Conservation (phyloP, 2,329 filamentous ascomycete species). For the Pseudopyricularia javanii region DNA sequence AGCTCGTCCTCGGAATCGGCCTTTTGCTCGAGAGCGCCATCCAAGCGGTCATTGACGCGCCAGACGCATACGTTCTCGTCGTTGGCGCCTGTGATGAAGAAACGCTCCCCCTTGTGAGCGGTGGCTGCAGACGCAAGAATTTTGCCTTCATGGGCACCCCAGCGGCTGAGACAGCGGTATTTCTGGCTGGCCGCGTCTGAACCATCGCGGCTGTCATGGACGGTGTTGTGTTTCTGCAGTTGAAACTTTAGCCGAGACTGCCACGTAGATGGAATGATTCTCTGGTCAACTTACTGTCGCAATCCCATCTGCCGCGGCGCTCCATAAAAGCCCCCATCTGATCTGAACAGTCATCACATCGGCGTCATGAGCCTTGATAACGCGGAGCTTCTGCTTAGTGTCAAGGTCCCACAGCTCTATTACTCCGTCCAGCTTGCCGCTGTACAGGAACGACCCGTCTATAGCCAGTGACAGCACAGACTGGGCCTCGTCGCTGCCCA, state of each 20-base stretch:
- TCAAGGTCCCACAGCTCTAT: constrained; percentile 96
- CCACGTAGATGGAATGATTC: background rate
- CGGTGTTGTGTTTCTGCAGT: constrained; percentile 51
- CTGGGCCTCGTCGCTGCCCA: constrained; percentile 49
- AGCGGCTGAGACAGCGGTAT: constrained; percentile 20
- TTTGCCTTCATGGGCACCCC: constrained; percentile 65
- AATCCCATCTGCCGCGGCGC: constrained; percentile 78
- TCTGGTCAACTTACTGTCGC: constrained; percentile 50
- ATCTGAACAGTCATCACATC: constrained; percentile 83
- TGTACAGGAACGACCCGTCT: constrained; percentile 86
- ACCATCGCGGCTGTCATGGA: constrained; percentile 47
- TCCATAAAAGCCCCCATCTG: constrained; percentile 75
- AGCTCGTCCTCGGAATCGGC: constrained; percentile 39
- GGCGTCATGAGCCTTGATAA: constrained; percentile 66
- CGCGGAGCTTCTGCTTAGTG: constrained; percentile 78
- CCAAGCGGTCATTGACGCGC: constrained; percentile 47
- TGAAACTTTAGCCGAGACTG: constrained; percentile 9
- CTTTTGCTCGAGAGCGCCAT: constrained; percentile 21
- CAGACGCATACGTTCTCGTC: constrained; percentile 84
- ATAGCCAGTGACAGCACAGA: constrained; percentile 68
- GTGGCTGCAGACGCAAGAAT: constrained; percentile 75
- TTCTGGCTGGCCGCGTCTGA: constrained; percentile 41
- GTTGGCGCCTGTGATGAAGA: constrained; percentile 91
- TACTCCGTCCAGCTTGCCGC: constrained; percentile 74
- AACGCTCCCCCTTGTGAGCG: constrained; percentile 55